Evolutionary conservation across 2,329 filamentous ascomycete genomes (phyloP).

Genomic region (Diaporthe sp.): DNA sequence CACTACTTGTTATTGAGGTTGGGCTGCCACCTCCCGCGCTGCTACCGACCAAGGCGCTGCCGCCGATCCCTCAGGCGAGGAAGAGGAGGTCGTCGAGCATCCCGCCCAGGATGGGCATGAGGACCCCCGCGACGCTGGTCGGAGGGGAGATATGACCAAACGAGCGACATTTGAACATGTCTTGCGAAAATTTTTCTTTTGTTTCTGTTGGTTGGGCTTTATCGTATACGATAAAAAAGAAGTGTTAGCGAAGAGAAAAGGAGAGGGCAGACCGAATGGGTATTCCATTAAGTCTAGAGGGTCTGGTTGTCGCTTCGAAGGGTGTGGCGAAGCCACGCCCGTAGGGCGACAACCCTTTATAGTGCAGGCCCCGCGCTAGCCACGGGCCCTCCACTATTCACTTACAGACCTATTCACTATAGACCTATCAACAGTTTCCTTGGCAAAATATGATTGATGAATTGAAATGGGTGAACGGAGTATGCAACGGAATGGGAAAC

Average conservation of each 20-base stretch:
- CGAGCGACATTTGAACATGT: background rate
- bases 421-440: no score
- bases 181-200: background rate
- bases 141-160: slow-evolving; percentile 12
- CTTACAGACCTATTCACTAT: no score
- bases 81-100: slow-evolving; percentile 30
- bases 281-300: no score
- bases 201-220: background rate
- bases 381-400: no score
- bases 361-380: no score
- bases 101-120: slow-evolving; percentile 27
- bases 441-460: background rate
- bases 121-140: background rate
- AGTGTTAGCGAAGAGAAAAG: no score
- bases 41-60: slow-evolving; percentile 65
- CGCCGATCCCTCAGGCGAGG: slow-evolving; percentile 58
- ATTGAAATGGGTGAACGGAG: background rate
- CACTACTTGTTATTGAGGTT: no score
- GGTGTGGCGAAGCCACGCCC: no score
- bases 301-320: no score
- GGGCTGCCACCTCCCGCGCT: slow-evolving; percentile 64
- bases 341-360: no score
- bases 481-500: background rate
- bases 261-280: no score
- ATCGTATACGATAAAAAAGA: no score